Evolutionary conservation across 768 basidiomycete genomes (phyloP).

Genomic region (Boletus barrowsii): DNA sequence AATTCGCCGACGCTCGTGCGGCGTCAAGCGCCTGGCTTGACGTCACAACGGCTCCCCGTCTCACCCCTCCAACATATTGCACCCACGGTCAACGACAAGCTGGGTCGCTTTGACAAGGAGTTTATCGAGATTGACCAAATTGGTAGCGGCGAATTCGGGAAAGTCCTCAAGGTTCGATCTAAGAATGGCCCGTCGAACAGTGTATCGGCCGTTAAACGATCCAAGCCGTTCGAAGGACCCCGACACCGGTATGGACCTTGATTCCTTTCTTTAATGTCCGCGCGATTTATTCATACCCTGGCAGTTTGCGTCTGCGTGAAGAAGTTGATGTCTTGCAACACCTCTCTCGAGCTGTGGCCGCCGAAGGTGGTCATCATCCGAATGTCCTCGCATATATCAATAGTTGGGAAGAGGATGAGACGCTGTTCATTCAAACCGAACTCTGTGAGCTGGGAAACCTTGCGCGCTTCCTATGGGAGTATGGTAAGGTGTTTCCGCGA

Average conservation of each 20-base stretch:
- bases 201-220: constrained; percentile 90
- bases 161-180: constrained; percentile 78
- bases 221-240: constrained; percentile 86
- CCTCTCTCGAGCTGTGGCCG: constrained; percentile 44
- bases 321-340: constrained; percentile 91
- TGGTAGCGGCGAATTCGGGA: constrained; percentile 91
- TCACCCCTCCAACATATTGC: constrained; percentile 23
- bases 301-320: constrained; percentile 81
- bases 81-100: constrained; percentile 45
- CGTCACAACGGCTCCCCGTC: constrained; percentile 23
- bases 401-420: constrained; percentile 93
- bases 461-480: constrained; percentile 86
- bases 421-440: constrained; percentile 90
- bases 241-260: constrained; percentile 72
- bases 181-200: constrained; percentile 53
- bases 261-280: constrained; percentile 11
- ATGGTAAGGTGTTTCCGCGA: constrained; percentile 77
- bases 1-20: constrained; percentile 45
- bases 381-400: constrained; percentile 89
- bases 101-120: constrained; percentile 73
- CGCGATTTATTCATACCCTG: constrained; percentile 14
- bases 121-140: constrained; percentile 79
- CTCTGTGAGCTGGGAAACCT: constrained; percentile 93
- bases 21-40: constrained; percentile 27
- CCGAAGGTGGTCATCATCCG: constrained; percentile 46